Base-by-base conservation (phyloP, 1,284 basidiomycete species). In the Farysia itapuensis region DNA sequence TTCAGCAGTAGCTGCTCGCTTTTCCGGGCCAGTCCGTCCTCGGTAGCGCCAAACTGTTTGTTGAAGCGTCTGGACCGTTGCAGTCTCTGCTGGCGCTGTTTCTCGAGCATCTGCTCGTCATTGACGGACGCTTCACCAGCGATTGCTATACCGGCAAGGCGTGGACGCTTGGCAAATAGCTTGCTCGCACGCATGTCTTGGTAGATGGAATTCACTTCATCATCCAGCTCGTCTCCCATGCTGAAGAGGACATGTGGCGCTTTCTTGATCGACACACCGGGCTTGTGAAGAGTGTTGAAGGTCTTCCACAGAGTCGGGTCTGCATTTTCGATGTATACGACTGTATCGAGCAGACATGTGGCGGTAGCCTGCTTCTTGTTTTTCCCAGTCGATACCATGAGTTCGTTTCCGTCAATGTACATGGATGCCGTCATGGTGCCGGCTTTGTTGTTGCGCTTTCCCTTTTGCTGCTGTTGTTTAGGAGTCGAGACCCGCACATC, bases 301-400 rank as follows among this genome's bases (percentile, higher is more conserved):
- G 83, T 80, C 48, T 81, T 79, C 91, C 92, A 97, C 16, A 96
- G 81, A 2, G 81, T 81, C 0, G 82, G 81, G 76, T 96, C 92
- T 70, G 88, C 90, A 49, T 81, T 81, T 69, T 92, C 89, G 56
- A 97, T 82, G 77, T 94, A 93, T 37, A 85, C 82, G 0, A 87
- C 85, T 41, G 92, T 89, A 72, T 96, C 92, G 49, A 96, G 82
- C 75, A 89, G 94, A 74, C 87, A 90, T 51, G 82, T 82, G 18
- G 84, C 80, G 65, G 84, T 82, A 0, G 93, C 86, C 6, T 75
- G 76, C 78, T 94, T 95, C 80, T 96, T 96, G 69, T 68, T 84
- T 7, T 75, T 18, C 7, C 83, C 87, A 11, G 81, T 77, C 8
- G 88, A 91, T 64, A 89, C 81, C 8, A 91, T 93, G 45, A 97